Evolutionary conservation across 805 yeast species (phyloP), one percentile per base, ranked within the genome.

Genomic region (Myxozyma udenii): DNA sequence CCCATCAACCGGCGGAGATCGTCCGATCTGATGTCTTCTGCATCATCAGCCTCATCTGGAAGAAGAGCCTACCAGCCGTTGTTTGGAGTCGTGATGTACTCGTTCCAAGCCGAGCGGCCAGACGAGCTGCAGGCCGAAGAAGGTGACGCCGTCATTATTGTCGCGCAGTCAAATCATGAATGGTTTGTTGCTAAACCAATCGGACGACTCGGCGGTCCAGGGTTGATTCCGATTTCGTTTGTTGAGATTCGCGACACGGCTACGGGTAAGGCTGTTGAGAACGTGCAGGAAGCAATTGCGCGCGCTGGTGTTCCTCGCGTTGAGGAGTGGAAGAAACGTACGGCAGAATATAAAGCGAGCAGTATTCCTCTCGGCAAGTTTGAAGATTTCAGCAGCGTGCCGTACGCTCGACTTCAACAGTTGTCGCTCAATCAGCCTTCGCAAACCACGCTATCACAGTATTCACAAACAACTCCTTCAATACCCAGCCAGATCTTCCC

Each of bases 181-280:
- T 93, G 99, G 99, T 90, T 89, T 62, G 93, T 93, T 53, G 98
- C 97, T 3, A 93, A 93, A 67, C 96, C 96, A 12, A 86, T 93
- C 39, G 95, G 91, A 53, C 75, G 97, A 48, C 74, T 93, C 35
- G 65, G 98, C 23, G 98, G 97, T 0, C 98, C 98, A 0, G 98
- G 99, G 1, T 75, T 93, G 41, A 95, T 93, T 5, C 98, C 99
- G 0, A 90, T 87, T 3, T 79, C 87, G 18, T 93, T 86, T 64
- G 93, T 93, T 22, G 87, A 88, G 64, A 78, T 91, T 33, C 80
- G 91, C 37, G 95, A 93, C 67, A 77, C 89, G 52, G 73, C 81
- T 22, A 75, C 87, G 1, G 79, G 84, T 49, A 72, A 75, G 61
- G 74, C 84, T 49, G 74, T 85, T 44, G 77, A 80, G 60, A 73